These are phyloP conservation scores for Hylodesmum podocarpum DNA, from an alignment of 306 rosid genomes.

Conservation along the genomic window DNA sequence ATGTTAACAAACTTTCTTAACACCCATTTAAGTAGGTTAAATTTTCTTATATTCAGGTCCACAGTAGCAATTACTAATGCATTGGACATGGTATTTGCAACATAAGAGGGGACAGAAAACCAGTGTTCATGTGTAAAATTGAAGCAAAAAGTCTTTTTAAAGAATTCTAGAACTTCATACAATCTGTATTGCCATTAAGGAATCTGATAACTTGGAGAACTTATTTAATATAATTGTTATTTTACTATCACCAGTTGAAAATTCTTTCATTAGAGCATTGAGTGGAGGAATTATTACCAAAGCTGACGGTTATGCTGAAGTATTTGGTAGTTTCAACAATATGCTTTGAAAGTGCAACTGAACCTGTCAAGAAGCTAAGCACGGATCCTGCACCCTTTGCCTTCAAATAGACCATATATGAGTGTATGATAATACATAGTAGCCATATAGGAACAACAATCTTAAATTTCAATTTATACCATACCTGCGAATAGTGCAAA, in stretches of 20 bases:
- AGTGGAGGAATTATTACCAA: conserved; percentile 56
- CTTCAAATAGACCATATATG: conserved; percentile 43
- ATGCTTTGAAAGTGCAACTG: conserved; percentile 82
- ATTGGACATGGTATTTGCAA: not conserved
- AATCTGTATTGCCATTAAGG: not conserved
- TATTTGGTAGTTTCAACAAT: conserved; percentile 81
- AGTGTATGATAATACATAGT: not conserved
- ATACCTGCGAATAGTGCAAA: conserved; percentile 88
- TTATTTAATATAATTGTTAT: not conserved
- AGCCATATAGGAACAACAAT: not conserved
- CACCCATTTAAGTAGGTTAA: no score
- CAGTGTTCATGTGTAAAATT: not conserved
- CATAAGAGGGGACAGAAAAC: not conserved
- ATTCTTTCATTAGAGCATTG: not conserved
- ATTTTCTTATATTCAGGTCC: no score
- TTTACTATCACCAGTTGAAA: not conserved
- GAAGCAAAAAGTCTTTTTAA: not conserved
- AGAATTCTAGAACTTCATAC: not conserved
- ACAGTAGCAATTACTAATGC: not conserved
- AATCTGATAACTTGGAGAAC: not conserved
- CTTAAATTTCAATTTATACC: conserved; percentile 14
- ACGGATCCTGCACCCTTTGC: conserved; percentile 96
- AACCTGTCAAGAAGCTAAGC: conserved; percentile 88
- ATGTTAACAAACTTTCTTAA: no score
- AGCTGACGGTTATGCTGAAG: conserved; percentile 93